Base-by-base conservation (phyloP, 139 green algal genomes). In the Tetraselmis chui region DNA sequence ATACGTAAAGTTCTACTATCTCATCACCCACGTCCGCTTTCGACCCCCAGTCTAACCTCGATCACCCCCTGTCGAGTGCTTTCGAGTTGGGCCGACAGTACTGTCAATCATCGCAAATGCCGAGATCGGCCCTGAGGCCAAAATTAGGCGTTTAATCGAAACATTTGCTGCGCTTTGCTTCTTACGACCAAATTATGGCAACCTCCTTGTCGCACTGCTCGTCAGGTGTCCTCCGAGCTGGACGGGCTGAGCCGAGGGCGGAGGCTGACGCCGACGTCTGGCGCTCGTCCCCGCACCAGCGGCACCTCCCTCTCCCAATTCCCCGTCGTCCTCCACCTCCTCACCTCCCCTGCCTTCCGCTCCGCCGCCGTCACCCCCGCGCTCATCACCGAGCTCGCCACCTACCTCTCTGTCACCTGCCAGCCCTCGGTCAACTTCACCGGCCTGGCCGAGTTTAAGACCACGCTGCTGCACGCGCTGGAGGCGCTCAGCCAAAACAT, bases 401-500 rank as follows among this genome's bases (percentile, higher is more conserved):
- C 32, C 45, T 91, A 87, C 80, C 77, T 94, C 22, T 79, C 83
- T 1, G 27, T 81, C 29, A 84, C 86, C 67, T 82, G 59, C 76
- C 31, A 29, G 24, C 59, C 18, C 78, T 82, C 59, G 80, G 67
- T 23, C 67, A 30, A 0, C 59, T 85, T 59, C 59, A 25, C 30
- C 2, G 80, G 81, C 75, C 2, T 87, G 28, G 58, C 76, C 0
- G 89, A 96, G 77, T 93, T 94, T 78, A 91, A 89, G 59, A 79
- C 76, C 24, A 89, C 86, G 23, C 75, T 97, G n/a, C 85, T 95
- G 83, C 83, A 89, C 27, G 85, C 93, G 58, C 77, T 97, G 23
- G 94, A 97, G 83, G 90, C 88, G 2, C 77, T 96, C 27, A 90
- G 87, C 77, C 85, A 89, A 81, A 89, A 94, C 29, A 75, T 85